Percentiles rank a stretch among this genome's conserved stretches.
These are phyloP conservation scores for Rutstroemia sp. DNA, from an alignment of 2,329 filamentous ascomycete genomes.

Conservation along the genomic window DNA sequence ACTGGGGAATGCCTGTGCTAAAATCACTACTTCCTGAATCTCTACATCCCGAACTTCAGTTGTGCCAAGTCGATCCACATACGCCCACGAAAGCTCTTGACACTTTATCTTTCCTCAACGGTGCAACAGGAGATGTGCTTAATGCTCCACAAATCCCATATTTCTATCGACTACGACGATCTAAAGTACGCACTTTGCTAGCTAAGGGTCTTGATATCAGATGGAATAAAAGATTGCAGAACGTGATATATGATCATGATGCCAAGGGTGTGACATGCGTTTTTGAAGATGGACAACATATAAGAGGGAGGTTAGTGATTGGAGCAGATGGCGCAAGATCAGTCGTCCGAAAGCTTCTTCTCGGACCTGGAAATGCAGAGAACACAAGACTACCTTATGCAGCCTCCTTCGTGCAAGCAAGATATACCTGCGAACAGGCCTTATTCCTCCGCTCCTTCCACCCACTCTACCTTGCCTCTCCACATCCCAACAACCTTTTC, in stretches of 20 bases:
- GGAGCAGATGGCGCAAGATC: constrained; percentile 32
- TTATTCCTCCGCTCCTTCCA: constrained; percentile 37
- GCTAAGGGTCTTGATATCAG: constrained; percentile 31
- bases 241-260: constrained; percentile 27
- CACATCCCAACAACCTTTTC: constrained; percentile 38
- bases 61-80: constrained; percentile 27
- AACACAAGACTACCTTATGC: constrained; percentile 36
- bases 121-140: constrained; percentile 27
- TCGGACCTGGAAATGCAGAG: constrained; percentile 26
- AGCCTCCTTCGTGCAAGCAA: constrained; percentile 38
- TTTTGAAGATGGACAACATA: constrained; percentile 29
- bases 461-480: constrained; percentile 35
- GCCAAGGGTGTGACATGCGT: constrained; percentile 23
- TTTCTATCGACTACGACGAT: constrained; percentile 30
- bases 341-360: constrained; percentile 24
- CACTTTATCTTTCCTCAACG: constrained; percentile 29
- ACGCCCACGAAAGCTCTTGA: constrained; percentile 25
- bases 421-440: constrained; percentile 36
- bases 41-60: constrained; percentile 24
- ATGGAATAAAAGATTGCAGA: constrained; percentile 33
- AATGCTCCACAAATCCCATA: constrained; percentile 22
- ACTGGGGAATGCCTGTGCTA: constrained; percentile 30
- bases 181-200: constrained; percentile 32
- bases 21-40: constrained; percentile 28
- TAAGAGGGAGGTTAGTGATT: constrained; percentile 27